These are phyloP conservation scores for Stipa capillata DNA, from an alignment of 176 grass and related monocot species.

Conservation along the genomic window DNA sequence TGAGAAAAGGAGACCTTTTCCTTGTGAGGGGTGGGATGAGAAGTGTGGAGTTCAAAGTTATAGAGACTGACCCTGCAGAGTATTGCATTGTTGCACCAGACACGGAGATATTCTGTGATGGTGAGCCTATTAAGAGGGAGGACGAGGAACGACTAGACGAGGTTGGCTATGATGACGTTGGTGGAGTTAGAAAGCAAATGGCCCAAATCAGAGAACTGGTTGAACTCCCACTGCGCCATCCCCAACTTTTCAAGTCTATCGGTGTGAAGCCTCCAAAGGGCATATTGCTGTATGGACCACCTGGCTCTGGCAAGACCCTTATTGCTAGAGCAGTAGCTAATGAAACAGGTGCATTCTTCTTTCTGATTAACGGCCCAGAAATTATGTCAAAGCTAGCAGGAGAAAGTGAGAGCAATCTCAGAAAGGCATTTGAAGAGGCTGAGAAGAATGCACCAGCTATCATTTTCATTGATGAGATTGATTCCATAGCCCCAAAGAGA, in stretches of 20 bases:
- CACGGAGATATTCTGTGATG: conserved; percentile 83
- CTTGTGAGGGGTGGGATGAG: conserved; percentile 80
- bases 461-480: conserved; percentile 82
- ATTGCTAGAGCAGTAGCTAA: conserved; percentile 78
- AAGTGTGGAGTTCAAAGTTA: conserved; percentile 84
- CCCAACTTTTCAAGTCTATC: conserved; percentile 56
- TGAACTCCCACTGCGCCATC: conserved; percentile 53
- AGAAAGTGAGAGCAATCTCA: conserved; percentile 83
- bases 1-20: conserved; percentile 79
- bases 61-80: conserved; percentile 71
- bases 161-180: conserved; percentile 82
- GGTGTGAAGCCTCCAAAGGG: conserved; percentile 88
- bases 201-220: conserved; percentile 74
- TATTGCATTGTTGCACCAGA: conserved; percentile 84
- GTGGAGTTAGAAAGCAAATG: conserved; percentile 85
- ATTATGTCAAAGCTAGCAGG: conserved; percentile 91
- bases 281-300: conserved; percentile 66
- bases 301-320: conserved; percentile 81
- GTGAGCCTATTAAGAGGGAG: conserved; percentile 81
- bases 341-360: conserved; percentile 87
- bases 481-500: conserved; percentile 78
- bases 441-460: conserved; percentile 88
- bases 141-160: conserved; percentile 79
- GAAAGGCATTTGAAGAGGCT: conserved; percentile 89
- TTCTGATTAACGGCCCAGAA: conserved; percentile 83